A percentile compares a stretch with the other conserved stretches of the same genome.
phyloP scores from a whole-genome alignment of 1,284 basidiomycete species.

The Gymnopus androsaceus region DNA sequence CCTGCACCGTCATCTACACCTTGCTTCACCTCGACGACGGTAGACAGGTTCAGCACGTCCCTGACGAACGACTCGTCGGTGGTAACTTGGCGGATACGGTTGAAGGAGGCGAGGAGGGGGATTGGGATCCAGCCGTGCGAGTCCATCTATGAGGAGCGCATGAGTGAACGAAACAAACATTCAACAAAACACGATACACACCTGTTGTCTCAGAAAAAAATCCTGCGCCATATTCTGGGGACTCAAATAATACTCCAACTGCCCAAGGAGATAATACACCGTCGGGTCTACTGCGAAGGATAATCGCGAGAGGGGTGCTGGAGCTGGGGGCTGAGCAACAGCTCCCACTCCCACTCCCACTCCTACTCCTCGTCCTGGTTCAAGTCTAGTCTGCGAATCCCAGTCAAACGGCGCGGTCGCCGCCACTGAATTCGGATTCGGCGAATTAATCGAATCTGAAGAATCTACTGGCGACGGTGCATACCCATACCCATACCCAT shows the following conservation, averaged over 20 bases:
- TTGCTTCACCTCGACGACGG: slow-evolving; percentile 64
- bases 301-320: slow-evolving; percentile 58
- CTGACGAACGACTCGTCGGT: slow-evolving; percentile 56
- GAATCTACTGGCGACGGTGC: not conserved
- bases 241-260: slow-evolving; percentile 89
- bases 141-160: slow-evolving; percentile 73
- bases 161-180: slow-evolving; percentile 10
- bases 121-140: slow-evolving; percentile 86
- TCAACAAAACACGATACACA: slow-evolving; percentile 33
- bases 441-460: not conserved
- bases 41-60: slow-evolving; percentile 72
- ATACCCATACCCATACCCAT: slow-evolving; percentile 4
- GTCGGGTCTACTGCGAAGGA: slow-evolving; percentile 65
- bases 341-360: no score
- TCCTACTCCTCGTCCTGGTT: no score
- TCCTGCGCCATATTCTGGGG: slow-evolving; percentile 85
- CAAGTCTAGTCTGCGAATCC: slow-evolving; percentile 31
- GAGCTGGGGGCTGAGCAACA: slow-evolving; percentile 38
- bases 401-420: no score
- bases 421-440: no score
- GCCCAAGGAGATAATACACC: slow-evolving; percentile 70
- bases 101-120: slow-evolving; percentile 81
- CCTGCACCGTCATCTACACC: no score
- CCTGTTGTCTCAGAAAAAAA: slow-evolving; percentile 76
- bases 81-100: slow-evolving; percentile 76